Evolutionary conservation across 768 basidiomycete species (phyloP).

Genomic region (Fomitopsis serialis): DNA sequence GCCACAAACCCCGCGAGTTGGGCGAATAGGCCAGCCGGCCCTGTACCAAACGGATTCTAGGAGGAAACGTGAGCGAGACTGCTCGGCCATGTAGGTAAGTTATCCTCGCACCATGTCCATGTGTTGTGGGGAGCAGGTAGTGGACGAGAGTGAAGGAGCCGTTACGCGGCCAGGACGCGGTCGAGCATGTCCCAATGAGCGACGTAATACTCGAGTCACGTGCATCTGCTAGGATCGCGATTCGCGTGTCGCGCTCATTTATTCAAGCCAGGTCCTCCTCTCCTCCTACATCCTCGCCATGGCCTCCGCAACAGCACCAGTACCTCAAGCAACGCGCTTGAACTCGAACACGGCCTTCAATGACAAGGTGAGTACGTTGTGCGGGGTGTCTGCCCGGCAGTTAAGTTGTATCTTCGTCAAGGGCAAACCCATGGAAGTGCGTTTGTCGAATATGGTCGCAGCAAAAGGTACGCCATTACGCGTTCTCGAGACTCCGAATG

Average conservation of each 20-base stretch:
- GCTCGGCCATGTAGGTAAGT: too few relatives aligned
- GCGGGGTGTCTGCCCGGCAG: too few relatives aligned
- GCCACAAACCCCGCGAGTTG: constrained; percentile 57
- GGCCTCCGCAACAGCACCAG: constrained; percentile 18
- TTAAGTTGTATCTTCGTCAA: constrained; percentile 30
- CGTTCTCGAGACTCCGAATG: too few relatives aligned
- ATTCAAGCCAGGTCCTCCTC: neutral
- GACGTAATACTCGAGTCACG: constrained; percentile 5
- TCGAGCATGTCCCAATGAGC: neutral
- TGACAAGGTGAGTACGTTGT: constrained; percentile 63
- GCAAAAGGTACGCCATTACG: constrained; percentile 69
- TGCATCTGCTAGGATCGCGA: neutral
- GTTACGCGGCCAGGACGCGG: neutral
- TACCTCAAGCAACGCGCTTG: neutral
- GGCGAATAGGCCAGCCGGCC: constrained; percentile 56
- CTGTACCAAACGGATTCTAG: constrained; percentile 30
- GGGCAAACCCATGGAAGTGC: constrained; percentile 98
- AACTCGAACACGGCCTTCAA: constrained; percentile 54
- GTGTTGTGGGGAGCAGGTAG: neutral
- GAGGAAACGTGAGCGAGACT: neutral
- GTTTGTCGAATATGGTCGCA: constrained; percentile 95
- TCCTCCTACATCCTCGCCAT: constrained; percentile 8
- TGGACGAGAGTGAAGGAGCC: neutral
- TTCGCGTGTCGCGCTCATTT: neutral
- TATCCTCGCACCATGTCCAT: too few relatives aligned